A percentile compares a stretch with the other conserved stretches of the same genome.
phyloP scores from a whole-genome alignment of 306 rosid genomes.

The Carpinus fangiana region DNA sequence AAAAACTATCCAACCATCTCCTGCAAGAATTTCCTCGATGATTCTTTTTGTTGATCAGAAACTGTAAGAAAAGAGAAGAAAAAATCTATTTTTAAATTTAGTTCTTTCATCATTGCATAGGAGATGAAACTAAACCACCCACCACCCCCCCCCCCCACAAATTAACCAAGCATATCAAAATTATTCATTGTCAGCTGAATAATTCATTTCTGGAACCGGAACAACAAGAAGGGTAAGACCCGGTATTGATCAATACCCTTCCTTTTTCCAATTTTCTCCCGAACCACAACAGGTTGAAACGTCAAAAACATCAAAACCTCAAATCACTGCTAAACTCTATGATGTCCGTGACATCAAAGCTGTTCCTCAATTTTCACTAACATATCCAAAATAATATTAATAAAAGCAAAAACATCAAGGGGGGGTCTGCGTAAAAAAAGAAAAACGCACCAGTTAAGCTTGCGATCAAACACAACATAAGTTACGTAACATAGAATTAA shows the following conservation, averaged over 20 bases:
- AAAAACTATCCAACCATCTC: conserved; percentile 6
- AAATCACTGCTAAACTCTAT: conserved; percentile 8
- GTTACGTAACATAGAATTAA: conserved; percentile 18
- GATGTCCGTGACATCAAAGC: conserved; percentile 2
- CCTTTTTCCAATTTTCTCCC: neutral
- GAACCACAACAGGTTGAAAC: neutral
- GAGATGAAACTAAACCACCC: neutral
- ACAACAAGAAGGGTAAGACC: conserved; percentile 1
- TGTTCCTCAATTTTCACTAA: neutral
- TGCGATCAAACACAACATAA: conserved; percentile 3
- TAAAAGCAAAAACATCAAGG: neutral
- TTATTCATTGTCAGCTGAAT: conserved; percentile 4
- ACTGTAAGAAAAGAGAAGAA: neutral
- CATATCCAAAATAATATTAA: neutral
- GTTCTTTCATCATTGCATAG: neutral
- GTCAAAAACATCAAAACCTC: neutral
- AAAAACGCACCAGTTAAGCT: conserved; percentile 5
- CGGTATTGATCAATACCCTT: neutral
- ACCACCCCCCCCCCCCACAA: neutral
- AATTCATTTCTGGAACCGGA: conserved; percentile 10
- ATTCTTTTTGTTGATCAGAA: neutral
- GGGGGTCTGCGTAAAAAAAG: neutral
- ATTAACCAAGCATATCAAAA: conserved; percentile 5
- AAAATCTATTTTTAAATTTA: neutral
- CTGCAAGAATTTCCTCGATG: neutral